Evolutionary conservation across 2,329 filamentous ascomycete genomes (phyloP), one percentile per base, ranked within the genome.

Genomic region (Ophiognomonia clavigignenti-juglandacearum): DNA sequence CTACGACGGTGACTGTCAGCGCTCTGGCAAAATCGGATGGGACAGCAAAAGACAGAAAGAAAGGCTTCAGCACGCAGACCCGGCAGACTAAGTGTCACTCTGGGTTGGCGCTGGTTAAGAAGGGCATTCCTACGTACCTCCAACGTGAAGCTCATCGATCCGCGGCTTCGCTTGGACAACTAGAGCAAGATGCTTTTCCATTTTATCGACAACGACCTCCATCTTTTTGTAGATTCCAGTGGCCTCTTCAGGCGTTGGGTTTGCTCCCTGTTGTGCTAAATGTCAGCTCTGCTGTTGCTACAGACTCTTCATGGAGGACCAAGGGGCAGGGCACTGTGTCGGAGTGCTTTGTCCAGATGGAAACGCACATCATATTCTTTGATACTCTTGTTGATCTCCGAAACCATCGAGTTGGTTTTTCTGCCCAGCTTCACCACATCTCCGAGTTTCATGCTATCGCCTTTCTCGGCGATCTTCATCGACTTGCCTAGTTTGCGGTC

Each of bases 361-460:
- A n/a, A 2, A 49, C 49, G 11, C 39, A 59, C 57, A 41, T 56
- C 56, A 35, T 60, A 61, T 26, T 56, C 56, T 27, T 52, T 57
- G 35, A 59, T 53, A 16, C 47, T 48, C 47, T 60, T 61, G 37
- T 55, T 59, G 45, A 59, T 59, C 18, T 56, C 56, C 10, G 57
- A 54, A 16, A 52, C 50, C 18, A 61, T 57, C 2, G 58, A 55
- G 38, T 59, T 60, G 19, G 54, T 56, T 44, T 61, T 60, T n/a
- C 53, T 53, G 13, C 53, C 55, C 7, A 60, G 52, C 53, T 59
- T 59, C 45, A 60, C 54, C 8, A 54, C 54, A 43, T 61, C 59
- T 13, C 48, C 52, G 16, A 59, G 38, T 20, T 50, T 53, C 42
- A 61, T 48, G 24, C 48, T 47, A 11, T 52, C 45, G 6, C 58